A percentile compares a stretch with the other conserved stretches of the same genome.
phyloP scores from a whole-genome alignment of 257 asterid genomes.

The Primulina eburnea region DNA sequence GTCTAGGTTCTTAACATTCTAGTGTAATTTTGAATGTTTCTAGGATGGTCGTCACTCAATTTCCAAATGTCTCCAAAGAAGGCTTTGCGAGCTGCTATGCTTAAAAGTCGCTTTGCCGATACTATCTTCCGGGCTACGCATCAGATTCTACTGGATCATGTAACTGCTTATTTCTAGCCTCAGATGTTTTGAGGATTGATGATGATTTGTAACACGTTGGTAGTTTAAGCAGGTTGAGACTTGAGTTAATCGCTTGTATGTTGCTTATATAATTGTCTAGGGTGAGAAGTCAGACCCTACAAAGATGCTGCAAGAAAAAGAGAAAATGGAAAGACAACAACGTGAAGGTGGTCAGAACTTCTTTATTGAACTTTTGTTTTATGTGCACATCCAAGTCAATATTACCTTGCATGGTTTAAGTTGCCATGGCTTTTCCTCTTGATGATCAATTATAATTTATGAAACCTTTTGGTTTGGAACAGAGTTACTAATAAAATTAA shows the following conservation, averaged over 20 bases:
- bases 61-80: not conserved
- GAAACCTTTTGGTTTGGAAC: not conserved
- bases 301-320: conserved; percentile 52
- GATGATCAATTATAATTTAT: not conserved
- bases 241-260: not conserved
- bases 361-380: not conserved
- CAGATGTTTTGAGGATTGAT: not conserved
- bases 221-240: not conserved
- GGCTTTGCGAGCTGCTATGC: conserved; percentile 27
- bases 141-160: conserved; percentile 33
- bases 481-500: not conserved
- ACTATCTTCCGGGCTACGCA: conserved; percentile 66
- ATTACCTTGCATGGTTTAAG: not conserved
- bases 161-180: conserved; percentile 22
- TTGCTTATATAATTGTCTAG: conserved; percentile 32
- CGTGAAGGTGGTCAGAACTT: conserved; percentile 42
- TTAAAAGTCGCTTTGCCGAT: conserved; percentile 77
- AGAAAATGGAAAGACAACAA: conserved; percentile 54
- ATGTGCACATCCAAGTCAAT: not conserved
- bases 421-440: not conserved
- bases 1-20: not conserved
- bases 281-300: conserved; percentile 42
- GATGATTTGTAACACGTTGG: not conserved
- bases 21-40: not conserved
- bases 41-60: not conserved